phyloP scores from a whole-genome alignment of 2,329 filamentous ascomycete genomes.

The Metarhizium brunneum region DNA sequence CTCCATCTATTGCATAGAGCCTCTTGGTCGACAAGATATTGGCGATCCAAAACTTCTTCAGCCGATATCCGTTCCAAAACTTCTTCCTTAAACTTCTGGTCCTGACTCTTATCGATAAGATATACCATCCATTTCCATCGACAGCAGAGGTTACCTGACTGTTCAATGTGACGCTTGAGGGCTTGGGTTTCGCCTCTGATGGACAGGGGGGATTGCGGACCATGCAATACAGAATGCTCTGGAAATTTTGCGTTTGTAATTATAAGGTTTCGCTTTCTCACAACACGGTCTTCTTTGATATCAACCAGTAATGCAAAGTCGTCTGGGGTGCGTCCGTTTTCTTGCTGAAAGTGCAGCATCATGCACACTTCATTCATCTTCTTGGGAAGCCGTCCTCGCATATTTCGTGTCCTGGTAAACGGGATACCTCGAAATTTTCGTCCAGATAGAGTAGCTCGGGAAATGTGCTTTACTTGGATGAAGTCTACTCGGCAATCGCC shows the following conservation, averaged over 20 bases:
- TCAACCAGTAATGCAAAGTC: conserved; percentile 32
- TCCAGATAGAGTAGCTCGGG: conserved; percentile 15
- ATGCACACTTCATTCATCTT: conserved; percentile 34
- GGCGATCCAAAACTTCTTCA: conserved; percentile 19
- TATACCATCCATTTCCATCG: conserved; percentile 35
- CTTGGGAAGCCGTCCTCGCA: conserved; percentile 26
- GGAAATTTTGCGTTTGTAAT: conserved; percentile 48
- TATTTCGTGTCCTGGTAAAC: conserved; percentile 23
- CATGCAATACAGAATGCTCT: conserved; percentile 16
- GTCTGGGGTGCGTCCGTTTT: conserved; percentile 17
- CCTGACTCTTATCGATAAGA: conserved; percentile 11
- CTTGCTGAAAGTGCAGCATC: conserved; percentile 26
- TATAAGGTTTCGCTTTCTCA: conserved; percentile 31
- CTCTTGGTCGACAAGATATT: conserved; percentile 21
- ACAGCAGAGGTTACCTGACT: conserved; percentile 20
- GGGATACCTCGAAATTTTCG: conserved; percentile 28
- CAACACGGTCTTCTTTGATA: conserved; percentile 27
- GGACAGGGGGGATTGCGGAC: neutral
- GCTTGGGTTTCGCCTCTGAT: neutral
- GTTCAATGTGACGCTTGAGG: neutral
- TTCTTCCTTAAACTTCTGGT: conserved; percentile 24
- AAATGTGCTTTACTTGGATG: conserved; percentile 33
- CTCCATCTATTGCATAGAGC: conserved; percentile 24
- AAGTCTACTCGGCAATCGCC: conserved; percentile 21
- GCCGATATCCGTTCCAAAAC: conserved; percentile 22